Percentiles rank a stretch among this genome's conserved stretches.
Evolutionary conservation across 1,284 basidiomycete species (phyloP).

Genomic region (Erythrobasidium hasegawianum): DNA sequence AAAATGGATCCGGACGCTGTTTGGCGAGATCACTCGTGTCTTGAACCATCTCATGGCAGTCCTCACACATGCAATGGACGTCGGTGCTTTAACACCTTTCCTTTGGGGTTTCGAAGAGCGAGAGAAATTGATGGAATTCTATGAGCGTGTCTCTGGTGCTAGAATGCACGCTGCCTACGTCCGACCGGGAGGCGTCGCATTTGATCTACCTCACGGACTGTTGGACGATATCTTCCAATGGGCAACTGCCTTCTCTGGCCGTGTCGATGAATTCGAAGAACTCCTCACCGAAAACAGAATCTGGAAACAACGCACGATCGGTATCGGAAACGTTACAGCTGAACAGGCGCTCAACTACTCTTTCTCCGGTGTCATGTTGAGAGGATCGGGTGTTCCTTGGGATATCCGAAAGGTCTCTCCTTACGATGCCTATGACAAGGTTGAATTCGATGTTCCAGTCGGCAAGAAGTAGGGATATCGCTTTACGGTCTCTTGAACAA

Average conservation of each 20-base stretch:
- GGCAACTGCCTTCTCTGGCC: constrained; percentile 82
- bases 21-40: constrained; percentile 94
- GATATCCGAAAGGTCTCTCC: constrained; percentile 70
- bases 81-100: constrained; percentile 97
- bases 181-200: constrained; percentile 95
- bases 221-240: constrained; percentile 97
- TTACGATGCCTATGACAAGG: constrained; percentile 97
- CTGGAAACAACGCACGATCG: constrained; percentile 93
- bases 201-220: constrained; percentile 92
- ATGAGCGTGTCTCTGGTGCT: constrained; percentile 96
- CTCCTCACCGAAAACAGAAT: constrained; percentile 96
- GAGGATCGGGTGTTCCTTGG: constrained; percentile 92
- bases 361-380: constrained; percentile 95
- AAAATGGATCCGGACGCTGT: constrained; percentile 96
- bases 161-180: constrained; percentile 97
- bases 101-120: constrained; percentile 99
- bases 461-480: constrained; percentile 63
- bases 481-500: background rate
- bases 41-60: constrained; percentile 98
- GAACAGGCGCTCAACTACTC: constrained; percentile 88
- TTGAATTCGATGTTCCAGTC: constrained; percentile 95
- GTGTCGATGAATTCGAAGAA: constrained; percentile 97
- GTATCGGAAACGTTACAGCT: constrained; percentile 84
- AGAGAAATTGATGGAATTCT: constrained; percentile 99
- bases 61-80: constrained; percentile 92